Evolutionary conservation across 1,139 yeast genomes (phyloP).

Genomic region (Wickerhamomyces sp.): DNA sequence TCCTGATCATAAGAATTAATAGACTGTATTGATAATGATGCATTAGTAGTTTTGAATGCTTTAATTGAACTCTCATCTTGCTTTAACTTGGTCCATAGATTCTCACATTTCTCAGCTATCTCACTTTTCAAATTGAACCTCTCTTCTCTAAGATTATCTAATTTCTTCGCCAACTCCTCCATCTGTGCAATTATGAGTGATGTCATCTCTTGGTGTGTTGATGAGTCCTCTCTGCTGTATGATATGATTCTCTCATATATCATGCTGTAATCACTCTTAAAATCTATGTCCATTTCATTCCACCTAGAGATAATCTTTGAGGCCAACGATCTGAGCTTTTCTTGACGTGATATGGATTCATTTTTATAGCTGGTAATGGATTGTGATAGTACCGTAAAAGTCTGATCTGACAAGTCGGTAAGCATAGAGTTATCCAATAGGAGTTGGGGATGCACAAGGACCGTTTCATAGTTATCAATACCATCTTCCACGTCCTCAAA

Average conservation of each 20-base stretch:
- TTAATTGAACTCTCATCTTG: conserved; percentile 35
- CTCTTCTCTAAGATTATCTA: conserved; percentile 7
- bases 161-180: conserved; percentile 20
- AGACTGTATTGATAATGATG: conserved; percentile 23
- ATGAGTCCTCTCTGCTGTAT: conserved; percentile 2
- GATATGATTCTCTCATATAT: conserved; percentile 13
- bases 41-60: conserved; percentile 35
- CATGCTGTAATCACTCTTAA: conserved; percentile 14
- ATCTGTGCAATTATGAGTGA: conserved; percentile 16
- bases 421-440: conserved; percentile 22
- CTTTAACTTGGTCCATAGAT: conserved; percentile 48
- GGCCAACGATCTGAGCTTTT: conserved; percentile 4
- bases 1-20: conserved; percentile 41
- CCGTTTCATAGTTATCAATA: conserved; percentile 19
- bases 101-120: conserved; percentile 32
- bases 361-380: conserved; percentile 12
- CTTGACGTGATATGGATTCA: conserved; percentile 7
- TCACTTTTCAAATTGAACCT: conserved; percentile 8
- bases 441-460: conserved; percentile 20
- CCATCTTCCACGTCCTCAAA: conserved; percentile 9
- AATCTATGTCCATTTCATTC: conserved; percentile 16
- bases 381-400: conserved; percentile 12
- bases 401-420: conserved; percentile 23
- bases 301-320: conserved; percentile 11
- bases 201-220: conserved; percentile 14